A percentile compares a stretch with the other conserved stretches of the same genome.
Evolutionary conservation across 2,329 filamentous ascomycete genomes (phyloP).

Genomic region (Penicillium sp.): DNA sequence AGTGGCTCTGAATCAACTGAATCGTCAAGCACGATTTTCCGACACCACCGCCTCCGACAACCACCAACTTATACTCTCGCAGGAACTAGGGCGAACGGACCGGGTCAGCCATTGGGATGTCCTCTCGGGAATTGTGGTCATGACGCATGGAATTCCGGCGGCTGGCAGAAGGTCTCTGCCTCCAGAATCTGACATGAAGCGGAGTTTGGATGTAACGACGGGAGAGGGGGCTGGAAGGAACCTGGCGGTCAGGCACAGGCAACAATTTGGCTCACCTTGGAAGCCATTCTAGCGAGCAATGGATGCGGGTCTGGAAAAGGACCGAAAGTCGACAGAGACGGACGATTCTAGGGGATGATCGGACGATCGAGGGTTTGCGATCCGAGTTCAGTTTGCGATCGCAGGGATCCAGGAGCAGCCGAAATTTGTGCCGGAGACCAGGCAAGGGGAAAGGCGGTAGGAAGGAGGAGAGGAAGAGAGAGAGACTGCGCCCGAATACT

Average conservation of each 20-base stretch:
- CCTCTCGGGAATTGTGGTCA: neutral
- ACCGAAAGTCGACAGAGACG: slow-evolving; percentile 9
- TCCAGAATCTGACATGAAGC: neutral
- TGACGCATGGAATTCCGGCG: neutral
- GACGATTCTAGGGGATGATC: slow-evolving; percentile 9
- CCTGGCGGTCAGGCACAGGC: slow-evolving; percentile 5
- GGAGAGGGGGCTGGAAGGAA: neutral
- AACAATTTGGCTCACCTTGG: slow-evolving; percentile 23
- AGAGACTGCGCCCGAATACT: neutral
- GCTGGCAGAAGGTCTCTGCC: neutral
- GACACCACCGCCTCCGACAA: slow-evolving; percentile 96
- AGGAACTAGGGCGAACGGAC: slow-evolving; percentile 62
- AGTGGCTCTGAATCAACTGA: slow-evolving; percentile 92
- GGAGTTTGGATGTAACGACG: neutral
- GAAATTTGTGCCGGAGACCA: slow-evolving; percentile 6
- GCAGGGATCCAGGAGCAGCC: slow-evolving; percentile 19
- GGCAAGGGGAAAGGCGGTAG: neutral
- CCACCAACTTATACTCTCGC: slow-evolving; percentile 93
- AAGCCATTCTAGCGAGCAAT: slow-evolving; percentile 24
- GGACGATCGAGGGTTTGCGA: slow-evolving; percentile 7
- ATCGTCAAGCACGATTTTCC: slow-evolving; percentile 99
- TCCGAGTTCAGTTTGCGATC: slow-evolving; percentile 16
- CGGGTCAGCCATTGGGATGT: slow-evolving; percentile 24
- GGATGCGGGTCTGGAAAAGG: slow-evolving; percentile 2
- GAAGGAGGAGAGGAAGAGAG: neutral